These are phyloP conservation scores for Multifurca ochricompacta DNA, from an alignment of 768 basidiomycete genomes.

Conservation along the genomic window DNA sequence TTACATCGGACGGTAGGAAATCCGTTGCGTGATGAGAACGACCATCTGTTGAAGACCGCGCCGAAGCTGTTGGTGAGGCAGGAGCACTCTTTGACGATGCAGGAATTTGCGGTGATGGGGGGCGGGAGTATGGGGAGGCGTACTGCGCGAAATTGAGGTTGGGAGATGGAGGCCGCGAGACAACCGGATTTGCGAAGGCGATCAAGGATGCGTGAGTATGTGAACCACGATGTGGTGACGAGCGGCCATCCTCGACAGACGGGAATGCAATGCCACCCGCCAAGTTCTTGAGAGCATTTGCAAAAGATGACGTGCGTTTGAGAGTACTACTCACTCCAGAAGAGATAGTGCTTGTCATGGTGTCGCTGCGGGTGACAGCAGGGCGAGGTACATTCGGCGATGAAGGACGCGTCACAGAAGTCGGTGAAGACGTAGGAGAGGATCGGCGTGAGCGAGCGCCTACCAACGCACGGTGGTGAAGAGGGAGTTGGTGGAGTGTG, in stretches of 20 bases:
- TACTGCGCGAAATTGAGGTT: constrained; percentile 74
- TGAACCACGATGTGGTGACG: constrained; percentile 31
- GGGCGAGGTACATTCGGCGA: constrained; percentile 45
- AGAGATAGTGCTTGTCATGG: constrained; percentile 52
- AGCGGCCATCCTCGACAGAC: constrained; percentile 44
- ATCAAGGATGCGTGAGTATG: constrained; percentile 23
- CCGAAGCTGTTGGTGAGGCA: constrained; percentile 27
- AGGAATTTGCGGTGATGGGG: constrained; percentile 34
- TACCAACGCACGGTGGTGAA: constrained; percentile 27
- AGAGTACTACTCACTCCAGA: constrained; percentile 60
- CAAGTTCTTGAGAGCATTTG: constrained; percentile 62
- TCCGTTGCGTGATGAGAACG: constrained; percentile 35
- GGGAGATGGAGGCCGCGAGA: constrained; percentile 70
- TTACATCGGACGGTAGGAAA: constrained; percentile 69
- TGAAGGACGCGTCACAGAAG: constrained; percentile 32
- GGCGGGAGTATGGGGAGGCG: constrained; percentile 63
- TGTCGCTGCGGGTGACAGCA: constrained; percentile 48
- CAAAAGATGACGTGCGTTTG: constrained; percentile 73
- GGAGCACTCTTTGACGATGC: constrained; percentile 20
- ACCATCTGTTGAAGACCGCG: constrained; percentile 19
- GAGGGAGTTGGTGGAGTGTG: constrained; percentile 47
- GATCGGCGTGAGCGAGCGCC: constrained; percentile 36
- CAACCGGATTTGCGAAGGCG: constrained; percentile 30
- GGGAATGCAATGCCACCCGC: constrained; percentile 70
- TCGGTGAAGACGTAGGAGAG: constrained; percentile 44